Evolutionary conservation across 1,284 basidiomycete species (phyloP), one percentile per base, ranked within the genome.

Genomic region (Cutaneotrichosporon sp.): DNA sequence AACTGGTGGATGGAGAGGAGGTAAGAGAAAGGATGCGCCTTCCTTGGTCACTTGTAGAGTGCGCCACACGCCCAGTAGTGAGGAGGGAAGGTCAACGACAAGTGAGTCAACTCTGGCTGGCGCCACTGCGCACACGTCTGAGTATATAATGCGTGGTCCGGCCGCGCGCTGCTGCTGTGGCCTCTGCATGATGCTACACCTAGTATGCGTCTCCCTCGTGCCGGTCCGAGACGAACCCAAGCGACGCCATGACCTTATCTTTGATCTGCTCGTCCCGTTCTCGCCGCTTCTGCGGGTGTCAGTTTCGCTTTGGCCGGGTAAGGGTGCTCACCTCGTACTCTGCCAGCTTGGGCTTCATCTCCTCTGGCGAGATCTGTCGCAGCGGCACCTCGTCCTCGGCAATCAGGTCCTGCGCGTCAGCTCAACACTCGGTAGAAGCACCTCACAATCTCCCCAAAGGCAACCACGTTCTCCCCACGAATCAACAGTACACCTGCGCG

Each of bases 391-490:
- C 86, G 69, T 97, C 92, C 76, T 97, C 92, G 63, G 82, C 80
- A 74, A 96, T 91, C 59, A 97, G 81, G 72, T 97, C 92, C 92
- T 97, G 70, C 2, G n/a, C 1, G 43, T 54, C 21, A 54, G 52
- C 30, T 49, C 5, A n/a, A n/a, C 21, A 20, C 10, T 30, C 9
- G 7, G 17, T 2, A 8, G 4, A 9, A 8, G 2, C 13, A 18
- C 83, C 90, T 71, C 69, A 97, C 94, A 55, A 99, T 87, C 81
- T 99, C 96, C 48, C 96, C 96, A 49, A 98, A 77, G 46, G 97
- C 78, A 12, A 98, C 96, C 20, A 99, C 96, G 71, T 99, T 99
- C 80, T 99, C 96, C 45, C 96, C 96, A 62, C 96, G 84, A 61
- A 99, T 91, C 60, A 98, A 81, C 73, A 90, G 92, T 20, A 98